Conservation (phyloP, 2,329 filamentous ascomycete species). For the Parascedosporium putredinis region DNA sequence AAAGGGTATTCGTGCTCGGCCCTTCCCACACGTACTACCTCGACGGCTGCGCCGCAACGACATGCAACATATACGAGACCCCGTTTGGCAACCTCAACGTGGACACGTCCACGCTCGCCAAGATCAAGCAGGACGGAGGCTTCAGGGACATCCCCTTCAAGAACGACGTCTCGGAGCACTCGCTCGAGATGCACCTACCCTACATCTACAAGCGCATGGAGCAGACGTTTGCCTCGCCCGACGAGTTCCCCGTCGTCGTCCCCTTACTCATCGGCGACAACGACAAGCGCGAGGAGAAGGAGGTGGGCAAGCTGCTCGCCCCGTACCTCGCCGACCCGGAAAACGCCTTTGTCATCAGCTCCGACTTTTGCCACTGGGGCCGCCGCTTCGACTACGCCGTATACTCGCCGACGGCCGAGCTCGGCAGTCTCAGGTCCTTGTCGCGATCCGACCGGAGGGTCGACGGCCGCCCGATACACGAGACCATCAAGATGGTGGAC, state of each 20-base stretch:
- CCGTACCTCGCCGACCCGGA: conserved; percentile 65
- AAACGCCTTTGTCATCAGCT: conserved; percentile 81
- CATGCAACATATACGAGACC: conserved; percentile 60
- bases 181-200: conserved; percentile 91
- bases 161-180: conserved; percentile 77
- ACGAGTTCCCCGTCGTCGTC: conserved; percentile 61
- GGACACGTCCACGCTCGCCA: conserved; percentile 44
- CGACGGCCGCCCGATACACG: conserved; percentile 53
- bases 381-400: conserved; percentile 71
- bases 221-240: conserved; percentile 33
- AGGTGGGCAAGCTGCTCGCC: conserved; percentile 59
- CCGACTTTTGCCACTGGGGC: conserved; percentile 98
- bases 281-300: conserved; percentile 51
- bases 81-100: conserved; percentile 62
- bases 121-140: conserved; percentile 29
- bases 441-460: conserved; percentile 16
- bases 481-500: conserved; percentile 75
- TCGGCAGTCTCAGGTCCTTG: conserved; percentile 30
- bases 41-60: conserved; percentile 63
- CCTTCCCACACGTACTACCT: conserved; percentile 86
- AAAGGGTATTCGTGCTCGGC: conserved; percentile 86
- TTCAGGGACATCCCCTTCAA: conserved; percentile 47
- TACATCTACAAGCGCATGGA: conserved; percentile 74
- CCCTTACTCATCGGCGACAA: conserved; percentile 82
- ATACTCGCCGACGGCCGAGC: conserved; percentile 43